These are phyloP conservation scores for Mycocentrospora acerina DNA, from an alignment of 2,329 filamentous ascomycete species.

Conservation along the genomic window DNA sequence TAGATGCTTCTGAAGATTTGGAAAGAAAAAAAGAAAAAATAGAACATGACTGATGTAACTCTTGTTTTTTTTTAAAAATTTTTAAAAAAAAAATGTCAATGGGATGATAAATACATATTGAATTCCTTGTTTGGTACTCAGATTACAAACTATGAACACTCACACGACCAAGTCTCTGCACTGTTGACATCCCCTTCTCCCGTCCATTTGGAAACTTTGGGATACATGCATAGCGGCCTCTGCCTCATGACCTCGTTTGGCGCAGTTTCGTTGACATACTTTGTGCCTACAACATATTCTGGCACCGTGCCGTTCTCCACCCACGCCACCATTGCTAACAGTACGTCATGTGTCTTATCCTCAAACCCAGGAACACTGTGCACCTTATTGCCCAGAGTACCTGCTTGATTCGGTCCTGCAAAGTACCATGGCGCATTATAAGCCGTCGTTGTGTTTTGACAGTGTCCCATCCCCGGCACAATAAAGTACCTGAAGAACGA, in stretches of 20 bases:
- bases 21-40: no score
- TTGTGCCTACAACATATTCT: slow-evolving; percentile 36
- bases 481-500: slow-evolving; percentile 48
- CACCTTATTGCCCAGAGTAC: slow-evolving; percentile 8
- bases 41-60: no score
- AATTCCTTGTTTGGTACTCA: no score
- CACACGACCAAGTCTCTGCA: slow-evolving; percentile 33
- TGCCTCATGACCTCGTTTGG: slow-evolving; percentile 26
- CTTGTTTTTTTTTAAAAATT: no score
- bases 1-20: no score
- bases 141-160: slow-evolving; percentile 19
- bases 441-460: slow-evolving; percentile 35
- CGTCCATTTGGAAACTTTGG: slow-evolving; percentile 31
- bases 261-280: slow-evolving; percentile 27
- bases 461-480: slow-evolving; percentile 50
- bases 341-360: slow-evolving; percentile 47
- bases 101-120: no score
- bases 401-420: slow-evolving; percentile 33
- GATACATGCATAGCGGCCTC: slow-evolving; percentile 39
- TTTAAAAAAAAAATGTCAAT: no score
- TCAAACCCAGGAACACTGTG: slow-evolving; percentile 31
- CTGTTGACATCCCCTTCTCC: slow-evolving; percentile 29
- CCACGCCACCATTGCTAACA: slow-evolving; percentile 51
- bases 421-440: slow-evolving; percentile 51
- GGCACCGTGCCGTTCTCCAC: slow-evolving; percentile 46